phyloP scores from a whole-genome alignment of 768 basidiomycete genomes.

The Pulveroboletus sp. region DNA sequence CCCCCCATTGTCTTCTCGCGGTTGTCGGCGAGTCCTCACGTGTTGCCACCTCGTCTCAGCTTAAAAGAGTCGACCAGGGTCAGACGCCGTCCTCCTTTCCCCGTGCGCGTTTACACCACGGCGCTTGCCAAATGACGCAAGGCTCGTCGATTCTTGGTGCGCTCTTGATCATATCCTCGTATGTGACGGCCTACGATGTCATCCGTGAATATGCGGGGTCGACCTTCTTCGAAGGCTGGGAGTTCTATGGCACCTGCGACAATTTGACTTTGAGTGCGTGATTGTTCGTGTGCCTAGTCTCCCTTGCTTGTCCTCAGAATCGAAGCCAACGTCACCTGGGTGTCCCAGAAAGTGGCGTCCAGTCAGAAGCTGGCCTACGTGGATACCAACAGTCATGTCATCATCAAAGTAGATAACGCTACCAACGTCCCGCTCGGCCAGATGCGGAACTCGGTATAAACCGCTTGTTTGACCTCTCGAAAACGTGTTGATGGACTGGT shows the following conservation, averaged over 20 bases:
- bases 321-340: slow-evolving; percentile 61
- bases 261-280: slow-evolving; percentile 38
- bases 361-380: slow-evolving; percentile 52
- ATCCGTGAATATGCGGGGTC: slow-evolving; percentile 42
- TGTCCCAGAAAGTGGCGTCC: slow-evolving; percentile 43
- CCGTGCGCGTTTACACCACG: not conserved
- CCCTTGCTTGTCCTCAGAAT: not conserved
- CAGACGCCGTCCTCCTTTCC: not conserved
- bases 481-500: not conserved
- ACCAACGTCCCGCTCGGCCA: slow-evolving; percentile 47
- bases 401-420: slow-evolving; percentile 72
- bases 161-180: slow-evolving; percentile 2
- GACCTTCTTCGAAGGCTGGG: slow-evolving; percentile 53
- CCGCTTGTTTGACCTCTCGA: not conserved
- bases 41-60: not conserved
- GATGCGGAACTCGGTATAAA: slow-evolving; percentile 55
- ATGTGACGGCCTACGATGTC: slow-evolving; percentile 30
- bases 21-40: not conserved
- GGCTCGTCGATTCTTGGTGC: not conserved
- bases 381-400: slow-evolving; percentile 55
- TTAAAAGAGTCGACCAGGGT: slow-evolving; percentile 3
- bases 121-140: slow-evolving; percentile 9
- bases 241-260: slow-evolving; percentile 47
- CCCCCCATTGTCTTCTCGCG: not conserved
- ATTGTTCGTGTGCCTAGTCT: not conserved